phyloP scores from a whole-genome alignment of 2,329 filamentous ascomycete species.

The Monilinia aucupariae region DNA sequence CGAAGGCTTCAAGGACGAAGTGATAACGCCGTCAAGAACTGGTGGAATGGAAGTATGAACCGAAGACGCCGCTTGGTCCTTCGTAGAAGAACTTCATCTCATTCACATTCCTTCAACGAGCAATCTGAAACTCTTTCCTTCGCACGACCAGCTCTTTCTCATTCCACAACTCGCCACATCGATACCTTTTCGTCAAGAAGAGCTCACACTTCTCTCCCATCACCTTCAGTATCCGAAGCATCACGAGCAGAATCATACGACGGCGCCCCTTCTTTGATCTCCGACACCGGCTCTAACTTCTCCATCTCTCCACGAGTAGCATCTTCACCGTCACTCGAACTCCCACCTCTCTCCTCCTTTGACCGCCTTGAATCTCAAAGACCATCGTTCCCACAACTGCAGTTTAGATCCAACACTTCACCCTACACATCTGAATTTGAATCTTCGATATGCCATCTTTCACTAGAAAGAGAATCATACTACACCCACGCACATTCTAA shows the following conservation, averaged over 20 bases:
- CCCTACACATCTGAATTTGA: conserved; percentile 1
- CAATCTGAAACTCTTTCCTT: conserved; percentile 34
- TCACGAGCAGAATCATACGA: conserved; percentile 54
- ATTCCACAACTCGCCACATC: conserved; percentile 19
- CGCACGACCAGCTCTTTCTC: conserved; percentile 23
- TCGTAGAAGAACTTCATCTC: conserved; percentile 30
- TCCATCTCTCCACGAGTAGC: conserved; percentile 49
- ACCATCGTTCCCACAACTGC: conserved; percentile 31
- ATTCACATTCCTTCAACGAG: conserved; percentile 32
- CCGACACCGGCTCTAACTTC: conserved; percentile 60
- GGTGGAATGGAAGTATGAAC: conserved; percentile 95
- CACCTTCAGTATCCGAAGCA: conserved; percentile 57
- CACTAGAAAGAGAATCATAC: conserved; percentile 21
- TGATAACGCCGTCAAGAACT: conserved; percentile 96
- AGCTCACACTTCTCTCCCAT: conserved; percentile 55
- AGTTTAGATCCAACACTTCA: conserved; percentile 23
- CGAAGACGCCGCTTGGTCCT: conserved; percentile 48
- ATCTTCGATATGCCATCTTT: conserved; percentile 20
- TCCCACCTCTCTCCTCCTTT: conserved; percentile 30
- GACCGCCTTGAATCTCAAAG: conserved; percentile 24
- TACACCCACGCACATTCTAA: conserved; percentile 10
- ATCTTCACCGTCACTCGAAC: conserved; percentile 32
- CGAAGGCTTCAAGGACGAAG: conserved; percentile 75
- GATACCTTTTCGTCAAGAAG: conserved; percentile 35
- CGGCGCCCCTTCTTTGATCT: conserved; percentile 62